Base-by-base conservation (phyloP, 257 asterid genomes). In the Osmanthus fragrans region DNA sequence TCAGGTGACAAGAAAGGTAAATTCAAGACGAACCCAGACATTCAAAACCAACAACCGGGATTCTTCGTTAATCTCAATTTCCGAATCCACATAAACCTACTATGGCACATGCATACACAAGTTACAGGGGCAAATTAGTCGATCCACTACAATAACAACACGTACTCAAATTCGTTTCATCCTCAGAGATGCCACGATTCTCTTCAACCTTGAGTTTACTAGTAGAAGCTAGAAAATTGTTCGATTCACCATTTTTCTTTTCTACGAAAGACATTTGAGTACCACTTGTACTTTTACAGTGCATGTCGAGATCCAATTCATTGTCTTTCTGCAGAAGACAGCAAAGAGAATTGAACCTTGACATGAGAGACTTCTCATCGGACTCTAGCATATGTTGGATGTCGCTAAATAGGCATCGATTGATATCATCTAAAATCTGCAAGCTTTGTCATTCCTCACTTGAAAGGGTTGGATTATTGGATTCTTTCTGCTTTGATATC, bases 301-400 rank as follows among this genome's bases (percentile, higher is more conserved):
- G 84, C 32, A 42, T 2, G n/a, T 23, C 49, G 21, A 88, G 65
- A 37, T 71, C 85, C n/a, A 83, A 49, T n/a, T 82, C 67, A 18
- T 86, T 70, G 54, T 91, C 99, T 81, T 91, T 92, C 86, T 96
- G 99, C 79, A 96, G 87, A 80, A 93, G 97, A 75, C 97, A 90
- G 91, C 99, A 92, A 5, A 96, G 96, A 34, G 99, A 96, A 76
- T 93, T 87, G 71, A 96, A 97, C 83, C 98, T 84, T 15, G 97
- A 77, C 96, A 96, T 88, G 74, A 96, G 97, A 0, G 89, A 86
- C 81, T 90, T 93, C 84, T 92, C 98, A 58, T 89, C 96, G 0
- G 97, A 86, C 42, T 86, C 90, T 0, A 92, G 86, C 74, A 80
- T 72, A 76, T 84, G 81, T 63, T 92, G 97, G 39, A 86, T 11